Evolutionary conservation across 768 basidiomycete species (phyloP).

Genomic region (Amanita muscaria): DNA sequence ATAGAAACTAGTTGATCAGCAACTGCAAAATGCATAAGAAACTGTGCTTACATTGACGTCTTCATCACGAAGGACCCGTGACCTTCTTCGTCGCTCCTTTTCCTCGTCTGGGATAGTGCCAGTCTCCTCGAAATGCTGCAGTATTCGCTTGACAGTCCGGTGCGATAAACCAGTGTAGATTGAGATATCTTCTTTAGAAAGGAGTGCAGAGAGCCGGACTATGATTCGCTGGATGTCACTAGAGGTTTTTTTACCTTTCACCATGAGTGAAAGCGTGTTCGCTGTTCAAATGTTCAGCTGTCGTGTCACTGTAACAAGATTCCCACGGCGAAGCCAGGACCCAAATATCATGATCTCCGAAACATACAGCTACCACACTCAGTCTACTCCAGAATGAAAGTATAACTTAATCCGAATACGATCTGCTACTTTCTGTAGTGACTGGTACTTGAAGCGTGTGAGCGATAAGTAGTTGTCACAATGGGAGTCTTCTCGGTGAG

Average conservation of each 20-base stretch:
- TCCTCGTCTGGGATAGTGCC: conserved; percentile 4
- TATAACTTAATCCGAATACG: too few relatives aligned
- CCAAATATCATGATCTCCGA: too few relatives aligned
- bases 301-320: conserved; percentile 1
- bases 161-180: conserved; percentile 7
- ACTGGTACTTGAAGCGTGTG: too few relatives aligned
- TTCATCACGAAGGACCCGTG: conserved; percentile 2
- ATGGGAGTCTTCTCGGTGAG: too few relatives aligned
- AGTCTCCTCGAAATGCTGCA: conserved; percentile 3
- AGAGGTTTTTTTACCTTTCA: conserved; percentile 2
- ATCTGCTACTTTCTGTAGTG: too few relatives aligned
- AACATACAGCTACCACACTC: too few relatives aligned
- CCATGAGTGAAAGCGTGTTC: not conserved
- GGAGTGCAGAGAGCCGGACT: conserved; percentile 6
- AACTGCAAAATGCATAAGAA: not conserved
- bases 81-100: not conserved
- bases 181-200: conserved; percentile 5
- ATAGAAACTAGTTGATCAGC: too few relatives aligned
- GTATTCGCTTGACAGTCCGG: conserved; percentile 5
- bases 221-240: conserved; percentile 6
- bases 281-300: not conserved
- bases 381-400: too few relatives aligned
- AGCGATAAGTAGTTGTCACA: too few relatives aligned
- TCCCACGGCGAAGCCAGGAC: not conserved
- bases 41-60: conserved; percentile 7